These are phyloP conservation scores for Aotearoamyces nothofagi DNA, from an alignment of 2,329 filamentous ascomycete genomes.

Conservation along the genomic window DNA sequence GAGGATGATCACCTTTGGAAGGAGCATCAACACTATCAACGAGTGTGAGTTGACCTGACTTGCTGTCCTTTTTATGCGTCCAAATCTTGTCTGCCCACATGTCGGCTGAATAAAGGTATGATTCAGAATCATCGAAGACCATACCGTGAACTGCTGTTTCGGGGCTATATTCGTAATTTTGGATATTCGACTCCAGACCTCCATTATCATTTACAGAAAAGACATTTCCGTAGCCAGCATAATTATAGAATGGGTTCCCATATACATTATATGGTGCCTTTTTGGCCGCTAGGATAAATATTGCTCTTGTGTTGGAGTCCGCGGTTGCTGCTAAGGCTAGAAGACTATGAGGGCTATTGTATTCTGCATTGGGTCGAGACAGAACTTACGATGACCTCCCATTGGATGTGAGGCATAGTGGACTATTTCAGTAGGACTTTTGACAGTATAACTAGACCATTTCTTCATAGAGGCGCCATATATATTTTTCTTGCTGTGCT, in stretches of 20 bases:
- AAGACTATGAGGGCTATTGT: slow-evolving; percentile 4
- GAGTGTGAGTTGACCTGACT: slow-evolving; percentile 47
- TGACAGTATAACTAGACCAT: slow-evolving; percentile 70
- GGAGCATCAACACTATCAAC: slow-evolving; percentile 63
- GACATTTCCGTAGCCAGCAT: slow-evolving; percentile 70
- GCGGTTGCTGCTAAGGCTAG: slow-evolving; percentile 47
- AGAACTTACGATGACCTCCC: slow-evolving; percentile 52
- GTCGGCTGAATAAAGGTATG: slow-evolving; percentile 67
- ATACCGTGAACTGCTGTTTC: slow-evolving; percentile 66
- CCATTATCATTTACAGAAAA: slow-evolving; percentile 45
- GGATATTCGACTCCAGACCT: slow-evolving; percentile 45
- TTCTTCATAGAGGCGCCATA: slow-evolving; percentile 91
- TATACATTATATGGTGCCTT: slow-evolving; percentile 72
- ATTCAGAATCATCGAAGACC: slow-evolving; percentile 62
- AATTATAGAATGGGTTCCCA: slow-evolving; percentile 79
- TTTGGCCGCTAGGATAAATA: slow-evolving; percentile 71
- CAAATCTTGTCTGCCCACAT: slow-evolving; percentile 68
- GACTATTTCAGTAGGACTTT: slow-evolving; percentile 58
- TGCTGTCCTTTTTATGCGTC: slow-evolving; percentile 64
- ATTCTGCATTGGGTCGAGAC: slow-evolving; percentile 2
- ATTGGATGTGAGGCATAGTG: slow-evolving; percentile 65
- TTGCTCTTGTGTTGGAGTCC: slow-evolving; percentile 72
- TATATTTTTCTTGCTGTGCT: slow-evolving; percentile 72
- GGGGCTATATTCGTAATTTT: slow-evolving; percentile 58
- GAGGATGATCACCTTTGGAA: slow-evolving; percentile 57